A percentile compares a stretch with the other conserved stretches of the same genome.
Conservation (phyloP, 768 basidiomycete genomes). For the Leccinum disarticulatum region DNA sequence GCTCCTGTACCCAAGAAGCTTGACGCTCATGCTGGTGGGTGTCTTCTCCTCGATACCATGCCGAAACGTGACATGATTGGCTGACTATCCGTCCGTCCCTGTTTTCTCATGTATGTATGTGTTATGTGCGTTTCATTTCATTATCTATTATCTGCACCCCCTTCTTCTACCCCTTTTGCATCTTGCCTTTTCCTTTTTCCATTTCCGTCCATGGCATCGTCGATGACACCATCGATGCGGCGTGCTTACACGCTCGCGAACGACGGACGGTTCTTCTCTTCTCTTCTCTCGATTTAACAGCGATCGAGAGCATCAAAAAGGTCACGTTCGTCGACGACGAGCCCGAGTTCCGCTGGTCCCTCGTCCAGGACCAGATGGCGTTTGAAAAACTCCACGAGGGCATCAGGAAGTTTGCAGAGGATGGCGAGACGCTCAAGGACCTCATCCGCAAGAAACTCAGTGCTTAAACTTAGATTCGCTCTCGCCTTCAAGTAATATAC, state of each 20-base stretch:
- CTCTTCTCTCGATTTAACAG: neutral
- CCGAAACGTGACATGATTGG: constrained; percentile 1
- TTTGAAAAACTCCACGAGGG: constrained; percentile 99
- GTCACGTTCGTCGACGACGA: constrained; percentile 89
- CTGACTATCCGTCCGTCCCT: constrained; percentile 11
- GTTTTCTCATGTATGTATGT: neutral
- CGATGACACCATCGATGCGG: neutral
- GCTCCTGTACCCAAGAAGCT: constrained; percentile 84
- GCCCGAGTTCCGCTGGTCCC: constrained; percentile 92
- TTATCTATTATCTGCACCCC: neutral
- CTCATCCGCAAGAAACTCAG: constrained; percentile 68
- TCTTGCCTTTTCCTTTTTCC: neutral
- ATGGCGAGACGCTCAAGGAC: constrained; percentile 85
- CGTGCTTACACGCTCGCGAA: neutral
- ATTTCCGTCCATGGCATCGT: constrained; percentile 12
- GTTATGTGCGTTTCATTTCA: neutral
- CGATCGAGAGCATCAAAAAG: constrained; percentile 59
- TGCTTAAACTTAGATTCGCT: constrained; percentile 10
- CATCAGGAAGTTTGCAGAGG: constrained; percentile 97
- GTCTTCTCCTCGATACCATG: neutral
- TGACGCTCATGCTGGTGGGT: constrained; percentile 59
- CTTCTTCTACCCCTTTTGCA: constrained; percentile 2
- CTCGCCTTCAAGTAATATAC: neutral
- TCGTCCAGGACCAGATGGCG: constrained; percentile 95
- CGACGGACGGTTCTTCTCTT: neutral